phyloP scores from a whole-genome alignment of 331 rosid genomes.

The Quercus tomentella region DNA sequence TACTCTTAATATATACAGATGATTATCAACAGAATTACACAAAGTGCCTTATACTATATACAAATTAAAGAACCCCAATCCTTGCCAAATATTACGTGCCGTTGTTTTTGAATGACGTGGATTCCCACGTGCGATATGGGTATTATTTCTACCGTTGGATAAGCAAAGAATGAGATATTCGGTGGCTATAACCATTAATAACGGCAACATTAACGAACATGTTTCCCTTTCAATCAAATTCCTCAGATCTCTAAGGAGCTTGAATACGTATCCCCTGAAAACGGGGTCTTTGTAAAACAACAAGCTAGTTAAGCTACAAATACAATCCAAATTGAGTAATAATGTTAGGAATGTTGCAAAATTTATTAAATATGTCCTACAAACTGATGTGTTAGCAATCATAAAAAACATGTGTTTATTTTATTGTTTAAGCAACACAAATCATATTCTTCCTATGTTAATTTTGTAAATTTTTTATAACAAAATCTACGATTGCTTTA shows the following conservation, averaged over 20 bases:
- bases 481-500: no score
- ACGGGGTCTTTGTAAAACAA: constrained; percentile 21
- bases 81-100: constrained; percentile 16
- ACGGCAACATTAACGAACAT: constrained; percentile 49
- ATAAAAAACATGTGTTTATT: no score
- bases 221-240: constrained; percentile 20
- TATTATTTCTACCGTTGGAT: constrained; percentile 17
- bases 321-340: not conserved
- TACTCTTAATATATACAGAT: no score
- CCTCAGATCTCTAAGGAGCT: not conserved
- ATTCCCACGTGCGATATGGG: not conserved
- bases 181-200: constrained; percentile 57
- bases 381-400: no score
- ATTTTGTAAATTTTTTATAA: no score
- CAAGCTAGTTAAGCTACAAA: not conserved
- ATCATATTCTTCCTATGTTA: no score
- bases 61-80: not conserved
- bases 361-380: not conserved
- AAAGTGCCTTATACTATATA: not conserved
- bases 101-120: constrained; percentile 10
- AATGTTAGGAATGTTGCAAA: not conserved
- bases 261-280: constrained; percentile 21
- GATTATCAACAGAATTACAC: no score
- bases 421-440: no score
- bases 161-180: constrained; percentile 12